Base-by-base conservation (phyloP, 345 rosid species). In the Lepidium didymum region DNA sequence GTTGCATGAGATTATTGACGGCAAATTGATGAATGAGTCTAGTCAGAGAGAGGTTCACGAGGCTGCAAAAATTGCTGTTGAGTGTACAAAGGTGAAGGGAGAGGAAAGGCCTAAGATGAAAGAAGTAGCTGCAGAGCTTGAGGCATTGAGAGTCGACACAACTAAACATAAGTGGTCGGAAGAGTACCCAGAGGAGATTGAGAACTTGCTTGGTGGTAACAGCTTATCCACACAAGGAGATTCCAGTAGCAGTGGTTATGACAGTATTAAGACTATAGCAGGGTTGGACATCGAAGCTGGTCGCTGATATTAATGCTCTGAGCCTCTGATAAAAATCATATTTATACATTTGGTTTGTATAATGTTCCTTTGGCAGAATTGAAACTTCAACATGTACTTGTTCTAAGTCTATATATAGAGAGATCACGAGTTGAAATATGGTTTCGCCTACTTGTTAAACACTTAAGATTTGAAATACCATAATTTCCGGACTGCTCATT, bases 51-150 rank as follows among this genome's bases (percentile, higher is more conserved):
- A 67, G 49, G 3, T 81, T 0, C 43, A 8, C 1, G 55, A 59
- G 57, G 77, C 75, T 12, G 71, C 58, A 3, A 13, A 18, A 59
- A 10, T 78, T 4, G 80, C 82, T 8, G 14, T 25, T 3, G 56
- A 37, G 6, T 81, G 82, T 52, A 53, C 75, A 44, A 64, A 38
- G 10, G 4, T 73, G 10, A 73, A 12, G 53, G 76, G 83, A 56
- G 73, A 68, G 3, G 73, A 68, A 15, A 68, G 73, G 25, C 73
- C 73, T 43, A 46, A 38, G 19, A 81, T 73, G 21, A 19, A 2
- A 19, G 21, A 19, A 19, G 21, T 19, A 19, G 21, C 21, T 19
- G 21, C 21, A 19, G 81, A 63, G 27, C 49, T 81, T 2, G 75
- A 79, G 31, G 60, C 62, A 9, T 3, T 75, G 33, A 59, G 42